Evolutionary conservation across 2,329 filamentous ascomycete genomes (phyloP).

Genomic region (Zopfia rhizophila): DNA sequence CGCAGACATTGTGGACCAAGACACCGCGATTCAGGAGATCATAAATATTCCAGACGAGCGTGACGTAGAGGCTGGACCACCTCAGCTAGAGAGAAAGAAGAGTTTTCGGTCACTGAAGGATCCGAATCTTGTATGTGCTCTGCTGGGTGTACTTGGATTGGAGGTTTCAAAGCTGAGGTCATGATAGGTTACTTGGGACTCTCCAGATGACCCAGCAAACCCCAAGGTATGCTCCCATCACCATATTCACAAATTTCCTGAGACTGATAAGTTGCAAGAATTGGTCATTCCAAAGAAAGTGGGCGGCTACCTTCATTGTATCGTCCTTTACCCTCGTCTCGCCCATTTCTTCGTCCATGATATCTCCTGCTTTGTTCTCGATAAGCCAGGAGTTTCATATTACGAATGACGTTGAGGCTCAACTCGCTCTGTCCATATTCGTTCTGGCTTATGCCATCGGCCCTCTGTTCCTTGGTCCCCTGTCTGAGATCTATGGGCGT

Average conservation of each 20-base stretch:
- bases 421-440: constrained; percentile 52
- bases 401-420: constrained; percentile 40
- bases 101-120: constrained; percentile 39
- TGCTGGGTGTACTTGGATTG: constrained; percentile 1
- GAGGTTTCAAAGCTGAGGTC: constrained; percentile 15
- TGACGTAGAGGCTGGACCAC: constrained; percentile 38
- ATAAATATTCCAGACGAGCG: constrained; percentile 41
- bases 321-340: constrained; percentile 54
- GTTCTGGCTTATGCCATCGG: constrained; percentile 54
- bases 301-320: constrained; percentile 57
- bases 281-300: constrained; percentile 56
- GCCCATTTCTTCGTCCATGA: constrained; percentile 53
- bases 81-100: constrained; percentile 39
- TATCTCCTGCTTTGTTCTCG: constrained; percentile 46
- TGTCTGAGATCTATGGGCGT: constrained; percentile 53
- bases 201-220: constrained; percentile 57
- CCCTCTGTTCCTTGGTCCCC: constrained; percentile 49
- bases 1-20: constrained; percentile 4
- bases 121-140: constrained; percentile 41
- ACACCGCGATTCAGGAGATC: constrained; percentile 38
- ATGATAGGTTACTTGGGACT: constrained; percentile 57
- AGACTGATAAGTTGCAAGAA: no score
- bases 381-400: constrained; percentile 49
- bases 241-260: no score
- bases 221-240: no score